Evolutionary conservation across 176 grass and related monocot genomes (phyloP).

Genomic region (Oryza meyeriana): DNA sequence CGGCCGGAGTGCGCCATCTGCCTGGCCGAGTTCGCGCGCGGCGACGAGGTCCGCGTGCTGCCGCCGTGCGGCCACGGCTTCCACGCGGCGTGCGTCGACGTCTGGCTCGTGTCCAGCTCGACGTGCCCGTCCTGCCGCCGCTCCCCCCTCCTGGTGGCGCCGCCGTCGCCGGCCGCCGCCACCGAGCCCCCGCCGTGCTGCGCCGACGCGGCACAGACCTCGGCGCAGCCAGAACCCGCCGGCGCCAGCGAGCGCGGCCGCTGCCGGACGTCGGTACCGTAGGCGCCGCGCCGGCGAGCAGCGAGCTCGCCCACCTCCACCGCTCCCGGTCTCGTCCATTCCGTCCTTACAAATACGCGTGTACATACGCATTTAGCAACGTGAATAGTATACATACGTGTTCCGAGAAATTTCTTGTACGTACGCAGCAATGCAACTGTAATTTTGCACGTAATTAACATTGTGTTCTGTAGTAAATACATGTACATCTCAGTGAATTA

Average conservation of each 20-base stretch:
- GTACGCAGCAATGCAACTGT: neutral
- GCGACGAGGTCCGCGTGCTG: slow-evolving; percentile 73
- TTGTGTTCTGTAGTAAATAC: too few relatives aligned
- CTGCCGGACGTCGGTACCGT: slow-evolving; percentile 15
- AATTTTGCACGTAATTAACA: too few relatives aligned
- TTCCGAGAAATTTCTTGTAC: neutral
- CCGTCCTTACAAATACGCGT: neutral
- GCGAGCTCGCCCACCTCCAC: neutral
- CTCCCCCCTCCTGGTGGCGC: slow-evolving; percentile 33
- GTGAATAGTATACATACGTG: neutral
- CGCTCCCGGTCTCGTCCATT: neutral
- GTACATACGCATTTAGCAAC: neutral
- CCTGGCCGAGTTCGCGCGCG: slow-evolving; percentile 59
- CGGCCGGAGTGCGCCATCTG: slow-evolving; percentile 81
- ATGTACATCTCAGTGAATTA: too few relatives aligned
- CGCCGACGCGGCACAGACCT: neutral
- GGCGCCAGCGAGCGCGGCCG: neutral
- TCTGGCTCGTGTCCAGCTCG: slow-evolving; percentile 70
- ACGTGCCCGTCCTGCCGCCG: slow-evolving; percentile 91
- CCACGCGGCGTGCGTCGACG: slow-evolving; percentile 81
- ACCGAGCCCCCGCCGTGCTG: neutral
- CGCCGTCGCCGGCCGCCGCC: neutral
- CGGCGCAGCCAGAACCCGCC: neutral
- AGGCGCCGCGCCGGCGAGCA: neutral
- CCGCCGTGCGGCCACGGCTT: slow-evolving; percentile 77